Evolutionary conservation across 768 basidiomycete genomes (phyloP).

Genomic region (Candolleomyces efflorescens): DNA sequence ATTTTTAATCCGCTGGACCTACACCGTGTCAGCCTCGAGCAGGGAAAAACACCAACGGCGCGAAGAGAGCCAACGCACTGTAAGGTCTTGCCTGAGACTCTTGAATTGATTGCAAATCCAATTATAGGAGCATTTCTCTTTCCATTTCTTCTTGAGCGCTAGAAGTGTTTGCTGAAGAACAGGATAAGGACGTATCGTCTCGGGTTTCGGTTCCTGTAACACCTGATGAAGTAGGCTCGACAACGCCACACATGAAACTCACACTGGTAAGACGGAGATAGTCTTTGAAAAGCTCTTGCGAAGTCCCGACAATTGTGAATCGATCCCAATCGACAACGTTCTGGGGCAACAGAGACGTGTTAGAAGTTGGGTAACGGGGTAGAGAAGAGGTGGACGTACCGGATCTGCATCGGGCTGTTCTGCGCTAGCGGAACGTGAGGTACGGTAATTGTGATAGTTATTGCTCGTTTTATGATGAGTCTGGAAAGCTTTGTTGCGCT

Average conservation of each 20-base stretch:
- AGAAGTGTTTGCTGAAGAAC: conserved; percentile 81
- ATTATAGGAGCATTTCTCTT: conserved; percentile 65
- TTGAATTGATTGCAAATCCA: conserved; percentile 99
- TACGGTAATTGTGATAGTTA: background rate
- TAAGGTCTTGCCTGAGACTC: conserved; percentile 94
- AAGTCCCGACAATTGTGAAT: conserved; percentile 92
- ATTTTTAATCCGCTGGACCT: conserved; percentile 99
- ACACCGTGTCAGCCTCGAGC: conserved; percentile 3
- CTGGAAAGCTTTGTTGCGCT: conserved; percentile 58
- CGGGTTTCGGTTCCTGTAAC: conserved; percentile 87
- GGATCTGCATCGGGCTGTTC: conserved; percentile 75
- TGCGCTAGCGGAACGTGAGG: conserved; percentile 11
- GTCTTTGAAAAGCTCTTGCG: conserved; percentile 87
- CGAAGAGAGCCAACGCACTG: conserved; percentile 54
- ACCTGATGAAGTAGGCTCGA: background rate
- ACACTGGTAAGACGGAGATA: conserved; percentile 93
- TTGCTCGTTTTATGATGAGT: conserved; percentile 30
- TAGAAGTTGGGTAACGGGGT: background rate
- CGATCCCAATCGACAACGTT: conserved; percentile 97
- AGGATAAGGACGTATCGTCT: conserved; percentile 85
- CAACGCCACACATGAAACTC: conserved; percentile 13
- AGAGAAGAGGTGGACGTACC: conserved; percentile 35
- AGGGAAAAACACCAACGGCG: background rate
- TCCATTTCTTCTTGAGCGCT: conserved; percentile 87
- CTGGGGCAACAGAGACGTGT: conserved; percentile 34